These are phyloP conservation scores for Diaporthe sp. DNA, from an alignment of 2,329 filamentous ascomycete species.

Conservation along the genomic window DNA sequence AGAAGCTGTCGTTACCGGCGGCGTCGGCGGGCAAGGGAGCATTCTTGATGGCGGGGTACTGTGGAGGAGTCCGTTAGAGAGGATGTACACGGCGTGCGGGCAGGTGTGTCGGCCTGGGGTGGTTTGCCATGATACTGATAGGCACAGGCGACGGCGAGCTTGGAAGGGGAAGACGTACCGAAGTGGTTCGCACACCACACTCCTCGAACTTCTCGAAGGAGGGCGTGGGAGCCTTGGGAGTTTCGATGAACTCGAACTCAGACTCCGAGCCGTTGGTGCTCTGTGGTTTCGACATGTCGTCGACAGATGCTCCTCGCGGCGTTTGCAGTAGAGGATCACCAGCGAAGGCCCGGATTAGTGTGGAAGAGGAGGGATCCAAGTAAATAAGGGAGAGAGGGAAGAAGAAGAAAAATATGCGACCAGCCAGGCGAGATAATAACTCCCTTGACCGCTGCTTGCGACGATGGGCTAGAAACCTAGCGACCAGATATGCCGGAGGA, in stretches of 20 bases:
- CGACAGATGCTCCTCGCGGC: constrained; percentile 33
- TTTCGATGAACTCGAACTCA: constrained; percentile 76
- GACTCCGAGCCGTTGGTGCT: constrained; percentile 64
- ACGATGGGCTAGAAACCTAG: constrained; percentile 1
- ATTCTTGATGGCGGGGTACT: constrained; percentile 95
- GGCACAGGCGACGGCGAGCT: background rate
- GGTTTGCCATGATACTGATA: background rate
- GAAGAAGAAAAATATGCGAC: background rate
- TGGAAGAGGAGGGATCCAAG: background rate
- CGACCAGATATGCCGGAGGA: constrained; percentile 38
- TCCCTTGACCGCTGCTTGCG: constrained; percentile 38
- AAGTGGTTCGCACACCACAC: constrained; percentile 69
- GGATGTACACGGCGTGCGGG: background rate
- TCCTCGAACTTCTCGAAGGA: constrained; percentile 66
- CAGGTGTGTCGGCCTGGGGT: background rate
- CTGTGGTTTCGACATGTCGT: constrained; percentile 63
- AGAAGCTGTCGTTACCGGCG: constrained; percentile 87
- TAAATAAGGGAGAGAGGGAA: background rate
- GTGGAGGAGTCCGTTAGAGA: constrained; percentile 37
- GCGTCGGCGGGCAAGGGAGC: constrained; percentile 92
- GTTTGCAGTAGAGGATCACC: constrained; percentile 18
- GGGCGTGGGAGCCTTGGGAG: constrained; percentile 64
- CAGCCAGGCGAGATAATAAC: background rate
- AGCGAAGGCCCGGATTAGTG: background rate
- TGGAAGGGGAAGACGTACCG: constrained; percentile 55